Base-by-base conservation (phyloP, 345 rosid genomes). In the Draba incana region DNA sequence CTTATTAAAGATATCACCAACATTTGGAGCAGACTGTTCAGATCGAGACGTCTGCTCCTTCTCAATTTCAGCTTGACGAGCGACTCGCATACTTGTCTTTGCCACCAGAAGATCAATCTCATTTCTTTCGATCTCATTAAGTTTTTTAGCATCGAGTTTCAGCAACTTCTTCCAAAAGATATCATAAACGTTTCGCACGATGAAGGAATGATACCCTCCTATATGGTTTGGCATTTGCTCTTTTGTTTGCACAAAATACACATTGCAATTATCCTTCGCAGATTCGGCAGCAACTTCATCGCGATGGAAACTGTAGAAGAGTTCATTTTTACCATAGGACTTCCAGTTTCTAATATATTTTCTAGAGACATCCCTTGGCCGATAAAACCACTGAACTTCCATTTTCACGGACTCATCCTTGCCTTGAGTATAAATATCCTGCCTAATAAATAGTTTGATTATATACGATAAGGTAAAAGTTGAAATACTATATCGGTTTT, bases 251-350 rank as follows among this genome's bases (percentile, higher is more conserved):
- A 92, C 85, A 51, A 92, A 92, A 72, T 88, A 83, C 69, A 88
- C 93, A 64, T 83, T 72, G 50, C 98, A 92, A 57, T 81, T 83
- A 74, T 85, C 86, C 88, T 80, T 82, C 68, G 90, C 92, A 48
- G 97, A 85, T 65, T 88, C 98, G n/a, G 98, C 97, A 3, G 84
- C 86, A 38, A 86, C 85, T 67, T 83, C 96, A 72, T 90, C 97
- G 4, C 77, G 83, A 71, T 90, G 92, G 70, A 86, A 92, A 76
- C 97, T 92, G 61, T 86, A 92, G 65, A 92, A 90, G 35, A 92
- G 78, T 60, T 88, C 86, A 24, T 90, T 77, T 4, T 89, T 74
- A 70, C 90, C 89, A 44, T 68, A 64, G 6, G 81, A 79, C 62
- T 77, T 75, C 93, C 92, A 88, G 53, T 80, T 85, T 74, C 92